phyloP scores from a whole-genome alignment of 495 filamentous ascomycete genomes.

The Xylaria nigripes region DNA sequence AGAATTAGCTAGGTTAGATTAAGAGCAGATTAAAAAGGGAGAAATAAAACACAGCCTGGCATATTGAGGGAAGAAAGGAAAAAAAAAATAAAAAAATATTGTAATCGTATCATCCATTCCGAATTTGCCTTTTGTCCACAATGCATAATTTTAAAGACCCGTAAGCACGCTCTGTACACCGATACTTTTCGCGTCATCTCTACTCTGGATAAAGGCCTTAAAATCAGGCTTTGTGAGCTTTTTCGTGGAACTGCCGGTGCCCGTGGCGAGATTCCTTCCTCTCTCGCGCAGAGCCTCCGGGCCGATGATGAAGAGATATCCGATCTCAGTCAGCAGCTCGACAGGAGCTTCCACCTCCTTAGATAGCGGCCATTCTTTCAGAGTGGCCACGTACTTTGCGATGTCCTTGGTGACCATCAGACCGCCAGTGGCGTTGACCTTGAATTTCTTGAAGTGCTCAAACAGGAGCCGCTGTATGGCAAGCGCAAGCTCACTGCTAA shows the following conservation, averaged over 20 bases:
- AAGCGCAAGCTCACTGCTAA: constrained; percentile 78
- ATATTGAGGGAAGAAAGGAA: too few relatives aligned
- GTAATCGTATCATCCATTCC: too few relatives aligned
- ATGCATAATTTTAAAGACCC: constrained; percentile 33
- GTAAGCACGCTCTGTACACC: constrained; percentile 73
- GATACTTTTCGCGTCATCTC: constrained; percentile 73
- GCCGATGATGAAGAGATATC: constrained; percentile 93
- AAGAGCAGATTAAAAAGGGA: too few relatives aligned
- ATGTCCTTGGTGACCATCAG: constrained; percentile 96
- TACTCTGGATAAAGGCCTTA: constrained; percentile 68
- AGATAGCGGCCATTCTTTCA: constrained; percentile 68
- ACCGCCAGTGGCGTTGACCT: constrained; percentile 81
- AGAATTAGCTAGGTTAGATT: too few relatives aligned
- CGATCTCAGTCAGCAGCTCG: constrained; percentile 85
- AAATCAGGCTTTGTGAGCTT: constrained; percentile 63
- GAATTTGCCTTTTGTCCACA: too few relatives aligned
- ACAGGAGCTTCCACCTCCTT: constrained; percentile 64
- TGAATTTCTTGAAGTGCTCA: constrained; percentile 90
- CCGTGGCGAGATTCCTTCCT: constrained; percentile 46
- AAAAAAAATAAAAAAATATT: too few relatives aligned
- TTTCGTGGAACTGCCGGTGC: constrained; percentile 35
- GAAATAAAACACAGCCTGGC: too few relatives aligned
- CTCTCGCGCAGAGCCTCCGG: constrained; percentile 80
- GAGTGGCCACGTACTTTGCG: constrained; percentile 74
- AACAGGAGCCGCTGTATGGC: constrained; percentile 69